Percentiles rank a stretch among this genome's conserved stretches.
These are phyloP conservation scores for Peziza echinospora DNA, from an alignment of 495 filamentous ascomycete species.

Conservation along the genomic window DNA sequence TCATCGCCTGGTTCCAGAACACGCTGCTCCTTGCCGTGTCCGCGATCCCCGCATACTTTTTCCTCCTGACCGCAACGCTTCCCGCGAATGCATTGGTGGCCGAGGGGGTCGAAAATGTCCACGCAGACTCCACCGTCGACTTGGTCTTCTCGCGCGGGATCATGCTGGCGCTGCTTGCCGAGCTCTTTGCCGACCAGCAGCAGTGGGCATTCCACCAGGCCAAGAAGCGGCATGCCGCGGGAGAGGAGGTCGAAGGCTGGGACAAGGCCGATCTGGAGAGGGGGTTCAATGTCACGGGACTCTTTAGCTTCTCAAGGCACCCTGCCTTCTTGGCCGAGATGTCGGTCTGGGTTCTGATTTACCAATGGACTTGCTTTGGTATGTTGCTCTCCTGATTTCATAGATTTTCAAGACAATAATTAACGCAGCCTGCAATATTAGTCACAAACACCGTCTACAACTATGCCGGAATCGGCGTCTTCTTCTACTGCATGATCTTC, in stretches of 20 bases:
- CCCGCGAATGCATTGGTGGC: constrained; percentile 21
- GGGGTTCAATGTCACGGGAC: constrained; percentile 66
- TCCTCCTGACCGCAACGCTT: constrained; percentile 37
- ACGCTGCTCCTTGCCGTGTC: constrained; percentile 56
- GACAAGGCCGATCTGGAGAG: constrained; percentile 63
- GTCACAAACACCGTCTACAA: constrained; percentile 45
- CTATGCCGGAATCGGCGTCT: constrained; percentile 55
- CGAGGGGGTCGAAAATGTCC: constrained; percentile 21
- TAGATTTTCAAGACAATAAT: background rate
- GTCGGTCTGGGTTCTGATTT: constrained; percentile 67
- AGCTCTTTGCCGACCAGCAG: constrained; percentile 72
- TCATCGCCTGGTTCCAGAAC: constrained; percentile 72
- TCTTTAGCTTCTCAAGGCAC: constrained; percentile 74
- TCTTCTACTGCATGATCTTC: constrained; percentile 57
- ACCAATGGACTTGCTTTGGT: constrained; percentile 55
- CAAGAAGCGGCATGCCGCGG: constrained; percentile 53
- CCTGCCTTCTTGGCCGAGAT: constrained; percentile 92
- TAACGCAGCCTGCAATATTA: constrained; percentile 6
- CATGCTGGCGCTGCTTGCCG: constrained; percentile 48
- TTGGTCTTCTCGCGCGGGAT: constrained; percentile 42
- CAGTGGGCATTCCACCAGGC: constrained; percentile 83
- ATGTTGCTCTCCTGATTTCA: background rate
- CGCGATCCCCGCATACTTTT: constrained; percentile 51
- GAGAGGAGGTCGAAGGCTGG: constrained; percentile 37
- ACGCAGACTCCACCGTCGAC: constrained; percentile 36